phyloP scores from a whole-genome alignment of 1,284 basidiomycete species.

The Agaricales sp. region DNA sequence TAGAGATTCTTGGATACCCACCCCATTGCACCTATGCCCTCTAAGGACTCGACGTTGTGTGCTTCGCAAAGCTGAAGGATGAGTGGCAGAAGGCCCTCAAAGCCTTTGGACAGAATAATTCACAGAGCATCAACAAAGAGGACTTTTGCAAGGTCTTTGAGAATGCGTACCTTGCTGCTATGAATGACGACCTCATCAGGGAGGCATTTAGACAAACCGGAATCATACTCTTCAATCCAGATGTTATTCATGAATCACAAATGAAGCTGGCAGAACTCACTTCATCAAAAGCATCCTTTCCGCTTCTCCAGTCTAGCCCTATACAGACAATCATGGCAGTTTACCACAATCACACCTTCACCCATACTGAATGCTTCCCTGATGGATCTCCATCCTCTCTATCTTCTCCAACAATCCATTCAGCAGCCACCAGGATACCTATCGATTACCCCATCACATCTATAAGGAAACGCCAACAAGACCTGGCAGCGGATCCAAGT shows the following conservation, averaged over 20 bases:
- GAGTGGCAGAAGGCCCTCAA: conserved; percentile 11
- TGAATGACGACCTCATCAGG: conserved; percentile 13
- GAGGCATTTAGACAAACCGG: conserved; percentile 21
- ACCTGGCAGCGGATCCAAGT: too few relatives aligned
- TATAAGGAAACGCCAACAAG: not conserved
- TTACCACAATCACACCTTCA: not conserved
- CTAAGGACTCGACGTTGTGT: conserved; percentile 29
- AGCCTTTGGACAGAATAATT: conserved; percentile 11
- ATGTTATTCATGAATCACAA: conserved; percentile 14
- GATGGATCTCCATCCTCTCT: not conserved
- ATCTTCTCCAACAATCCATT: not conserved
- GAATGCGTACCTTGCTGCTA: conserved; percentile 14
- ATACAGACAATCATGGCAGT: not conserved
- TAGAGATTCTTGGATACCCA: conserved; percentile 26
- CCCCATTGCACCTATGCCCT: conserved; percentile 28
- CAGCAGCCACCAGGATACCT: not conserved
- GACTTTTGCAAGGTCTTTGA: conserved; percentile 19
- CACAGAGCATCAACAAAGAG: conserved; percentile 14
- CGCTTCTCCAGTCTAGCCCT: conserved; percentile 6
- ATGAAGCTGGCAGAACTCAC: conserved; percentile 16
- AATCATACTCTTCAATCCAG: conserved; percentile 19
- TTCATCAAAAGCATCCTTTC: conserved; percentile 15
- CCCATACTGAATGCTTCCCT: not conserved
- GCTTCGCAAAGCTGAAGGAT: conserved; percentile 20
- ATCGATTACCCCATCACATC: conserved; percentile 10